phyloP scores from a whole-genome alignment of 2,329 filamentous ascomycete species.

The Monosporascus sp. region DNA sequence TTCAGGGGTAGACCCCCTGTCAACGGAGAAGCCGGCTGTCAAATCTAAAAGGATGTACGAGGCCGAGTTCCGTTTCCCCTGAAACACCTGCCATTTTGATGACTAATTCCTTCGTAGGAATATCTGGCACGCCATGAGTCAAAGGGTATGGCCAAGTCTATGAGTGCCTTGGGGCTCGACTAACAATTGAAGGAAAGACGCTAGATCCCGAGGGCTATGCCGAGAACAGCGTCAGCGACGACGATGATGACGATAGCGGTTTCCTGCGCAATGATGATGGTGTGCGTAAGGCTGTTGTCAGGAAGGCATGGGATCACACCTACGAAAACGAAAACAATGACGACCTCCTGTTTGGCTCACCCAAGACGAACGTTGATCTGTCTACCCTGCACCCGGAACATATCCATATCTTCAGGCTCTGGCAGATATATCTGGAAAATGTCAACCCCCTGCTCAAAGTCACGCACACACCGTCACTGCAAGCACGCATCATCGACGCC shows the following conservation, averaged over 20 bases:
- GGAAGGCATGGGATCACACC: slow-evolving; percentile 40
- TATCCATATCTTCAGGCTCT: slow-evolving; percentile 43
- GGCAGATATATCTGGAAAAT: slow-evolving; percentile 55
- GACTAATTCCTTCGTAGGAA: slow-evolving; percentile 29
- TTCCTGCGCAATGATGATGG: slow-evolving; percentile 18
- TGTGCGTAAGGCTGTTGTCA: slow-evolving; percentile 29
- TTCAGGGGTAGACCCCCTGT: background rate
- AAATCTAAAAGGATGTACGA: slow-evolving; percentile 23
- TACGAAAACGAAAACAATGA: slow-evolving; percentile 33
- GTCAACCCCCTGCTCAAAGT: slow-evolving; percentile 56
- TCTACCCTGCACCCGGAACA: slow-evolving; percentile 44
- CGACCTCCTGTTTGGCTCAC: slow-evolving; percentile 48
- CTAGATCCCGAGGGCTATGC: slow-evolving; percentile 6
- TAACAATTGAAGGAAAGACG: background rate
- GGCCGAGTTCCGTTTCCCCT: slow-evolving; percentile 19
- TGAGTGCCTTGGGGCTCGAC: background rate
- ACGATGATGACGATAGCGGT: slow-evolving; percentile 18
- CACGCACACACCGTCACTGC: slow-evolving; percentile 50
- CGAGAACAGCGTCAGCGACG: no score
- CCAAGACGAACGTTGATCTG: slow-evolving; percentile 35
- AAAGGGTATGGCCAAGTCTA: slow-evolving; percentile 29
- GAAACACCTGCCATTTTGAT: background rate
- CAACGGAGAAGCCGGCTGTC: slow-evolving; percentile 5
- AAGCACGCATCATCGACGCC: slow-evolving; percentile 47
- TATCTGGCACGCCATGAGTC: slow-evolving; percentile 40